Conservation (phyloP, 768 basidiomycete species). For the Plicaturopsis crispa region DNA sequence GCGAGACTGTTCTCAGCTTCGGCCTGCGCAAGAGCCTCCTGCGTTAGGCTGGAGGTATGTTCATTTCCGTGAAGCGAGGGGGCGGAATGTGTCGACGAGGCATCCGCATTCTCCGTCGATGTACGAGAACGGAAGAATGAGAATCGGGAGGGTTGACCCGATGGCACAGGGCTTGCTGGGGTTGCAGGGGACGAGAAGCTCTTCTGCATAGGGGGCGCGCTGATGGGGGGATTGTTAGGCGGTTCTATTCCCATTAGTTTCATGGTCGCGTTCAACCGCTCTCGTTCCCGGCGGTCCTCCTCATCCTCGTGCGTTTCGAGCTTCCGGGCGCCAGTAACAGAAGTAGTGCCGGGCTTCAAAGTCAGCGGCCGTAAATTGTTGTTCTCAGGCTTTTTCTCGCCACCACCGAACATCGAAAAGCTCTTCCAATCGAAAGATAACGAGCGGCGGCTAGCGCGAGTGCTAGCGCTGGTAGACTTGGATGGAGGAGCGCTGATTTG, state of each 20-base stretch:
- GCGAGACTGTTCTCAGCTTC: conserved; percentile 73
- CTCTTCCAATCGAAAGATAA: conserved; percentile 81
- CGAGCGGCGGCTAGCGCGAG: conserved; percentile 59
- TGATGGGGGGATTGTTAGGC: conserved; percentile 26
- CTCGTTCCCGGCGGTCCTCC: conserved; percentile 81
- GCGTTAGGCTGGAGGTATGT: conserved; percentile 45
- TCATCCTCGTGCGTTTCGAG: conserved; percentile 88
- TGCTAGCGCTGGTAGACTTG: conserved; percentile 14
- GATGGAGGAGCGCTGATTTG: conserved; percentile 14
- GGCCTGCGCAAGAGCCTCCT: conserved; percentile 70
- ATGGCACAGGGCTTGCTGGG: conserved; percentile 20
- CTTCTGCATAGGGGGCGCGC: conserved; percentile 31
- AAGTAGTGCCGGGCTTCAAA: conserved; percentile 52
- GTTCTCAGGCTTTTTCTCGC: conserved; percentile 58
- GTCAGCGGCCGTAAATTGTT: conserved; percentile 63
- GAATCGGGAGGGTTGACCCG: conserved; percentile 35
- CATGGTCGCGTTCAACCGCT: conserved; percentile 85
- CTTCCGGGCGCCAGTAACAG: conserved; percentile 63
- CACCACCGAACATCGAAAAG: conserved; percentile 57
- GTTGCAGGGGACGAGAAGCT: conserved; percentile 29
- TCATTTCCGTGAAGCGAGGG: conserved; percentile 24
- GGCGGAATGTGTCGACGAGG: conserved; percentile 40
- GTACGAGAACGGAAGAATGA: conserved; percentile 59
- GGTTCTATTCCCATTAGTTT: conserved; percentile 90
- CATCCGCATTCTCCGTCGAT: conserved; percentile 33